Base-by-base conservation (phyloP, 2,329 filamentous ascomycete species). In the Graphiopsis chlorocephala region DNA sequence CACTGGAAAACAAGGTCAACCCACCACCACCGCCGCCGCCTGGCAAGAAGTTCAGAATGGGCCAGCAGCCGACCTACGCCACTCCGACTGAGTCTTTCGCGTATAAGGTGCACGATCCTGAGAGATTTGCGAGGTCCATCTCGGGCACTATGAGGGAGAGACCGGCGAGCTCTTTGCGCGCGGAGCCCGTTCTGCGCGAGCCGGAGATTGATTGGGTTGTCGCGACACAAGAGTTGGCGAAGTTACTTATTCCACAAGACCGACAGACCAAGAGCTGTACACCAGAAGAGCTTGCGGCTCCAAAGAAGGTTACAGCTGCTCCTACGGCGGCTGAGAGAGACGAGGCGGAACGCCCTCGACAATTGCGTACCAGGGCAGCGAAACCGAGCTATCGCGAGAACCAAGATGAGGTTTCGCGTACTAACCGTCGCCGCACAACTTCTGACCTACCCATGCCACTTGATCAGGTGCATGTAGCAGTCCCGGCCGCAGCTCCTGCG, bases 41-140 rank as follows among this genome's bases (percentile, higher is more conserved):
- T 83, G 63, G 78, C 79, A 86, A 75, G 71, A 88, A 86, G 71
- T 77, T 82, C 15, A 86, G 87, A 29, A 80, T 79, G 66, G 81
- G 83, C 15, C 84, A 85, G 25, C 74, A 81, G 10, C 88, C 91
- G 1, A 93, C 91, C 1, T 97, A 93, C 77, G 92, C 88, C 2
- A 92, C 93, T 1, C 92, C 93, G 0, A 98, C 94, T 0, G 90
- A 94, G 67, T 91, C 94, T 0, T 98, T 92, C 48, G 87, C 88
- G 1, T 92, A 92, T 26, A 96, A 92, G 77, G 88, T 92, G 12
- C 83, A 90, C 0, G 85, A 90, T 53, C 85, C 89, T 1, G 80
- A 87, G 10, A 90, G 87, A 67, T 81, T 90, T 68, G 84, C 86
- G 48, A 84, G 88, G 29, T 90, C 83, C 68, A 77, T 88, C 29